Conservation (phyloP, 371 early-diverging fungal species). For the Mucor plumbeus region DNA sequence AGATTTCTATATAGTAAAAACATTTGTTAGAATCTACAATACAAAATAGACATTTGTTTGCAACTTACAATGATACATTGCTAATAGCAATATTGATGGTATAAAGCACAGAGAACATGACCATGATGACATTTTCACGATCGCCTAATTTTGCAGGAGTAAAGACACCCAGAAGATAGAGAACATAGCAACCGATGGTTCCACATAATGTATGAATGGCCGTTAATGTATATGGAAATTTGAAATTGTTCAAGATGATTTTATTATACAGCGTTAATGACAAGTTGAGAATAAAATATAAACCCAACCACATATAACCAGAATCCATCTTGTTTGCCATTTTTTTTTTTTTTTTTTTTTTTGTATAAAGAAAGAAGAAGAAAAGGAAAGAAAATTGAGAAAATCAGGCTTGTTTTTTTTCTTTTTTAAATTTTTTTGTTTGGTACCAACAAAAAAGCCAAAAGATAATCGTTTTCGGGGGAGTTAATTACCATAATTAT, state of each 20-base stretch:
- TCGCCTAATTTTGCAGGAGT: slow-evolving; percentile 61
- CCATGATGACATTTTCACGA: slow-evolving; percentile 71
- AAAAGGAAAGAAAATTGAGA: slow-evolving; percentile 12
- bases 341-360: not conserved
- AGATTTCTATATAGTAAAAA: slow-evolving; percentile 17
- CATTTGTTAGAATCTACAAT: not conserved
- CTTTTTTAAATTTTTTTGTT: not conserved
- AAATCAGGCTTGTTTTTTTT: not conserved
- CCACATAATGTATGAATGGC: slow-evolving; percentile 84
- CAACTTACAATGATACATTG: slow-evolving; percentile 81
- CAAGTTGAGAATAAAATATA: slow-evolving; percentile 83
- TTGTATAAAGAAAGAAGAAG: not conserved
- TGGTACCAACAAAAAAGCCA: not conserved
- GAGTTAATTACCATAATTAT: not conserved
- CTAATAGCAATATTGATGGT: slow-evolving; percentile 90
- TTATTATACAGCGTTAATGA: slow-evolving; percentile 88
- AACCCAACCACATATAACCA: slow-evolving; percentile 63
- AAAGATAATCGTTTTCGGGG: not conserved
- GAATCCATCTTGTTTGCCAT: slow-evolving; percentile 26
- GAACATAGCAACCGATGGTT: slow-evolving; percentile 63
- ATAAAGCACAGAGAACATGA: slow-evolving; percentile 84
- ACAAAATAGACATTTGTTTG: too few relatives aligned
- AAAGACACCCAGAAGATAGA: slow-evolving; percentile 62
- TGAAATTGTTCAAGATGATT: slow-evolving; percentile 73
- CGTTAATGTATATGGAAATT: slow-evolving; percentile 89